Base-by-base conservation (phyloP, 2,329 filamentous ascomycete genomes). In the Canariomyces notabilis region DNA sequence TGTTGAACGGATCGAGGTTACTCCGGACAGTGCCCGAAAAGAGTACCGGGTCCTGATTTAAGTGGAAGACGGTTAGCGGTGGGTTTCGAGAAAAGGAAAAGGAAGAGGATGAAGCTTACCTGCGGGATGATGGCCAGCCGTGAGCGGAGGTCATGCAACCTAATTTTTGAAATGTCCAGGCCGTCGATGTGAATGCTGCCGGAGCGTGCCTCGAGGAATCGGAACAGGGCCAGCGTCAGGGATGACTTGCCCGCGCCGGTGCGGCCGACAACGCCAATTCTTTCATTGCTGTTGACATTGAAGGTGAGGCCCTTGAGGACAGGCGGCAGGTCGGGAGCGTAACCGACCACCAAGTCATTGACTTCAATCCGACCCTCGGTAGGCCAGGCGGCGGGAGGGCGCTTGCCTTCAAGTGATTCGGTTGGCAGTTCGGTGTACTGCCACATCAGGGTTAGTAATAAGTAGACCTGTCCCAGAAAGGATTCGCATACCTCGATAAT, bases 171-270 rank as follows among this genome's bases (percentile, higher is more conserved):
- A 42, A 89, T 86, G 58, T 90, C 85, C 11, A 88, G 56, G 0
- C 85, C 85, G 57, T 90, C 87, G 50, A 91, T 85, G 48, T 72
- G 62, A 51, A 90, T 82, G 12, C 66, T 76, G 7, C 86, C 86
- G 11, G 79, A 75, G 5, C 74, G 67, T 0, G 83, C 77, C 61
- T 89, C 84, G 11, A 90, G 68, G 69, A 90, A 89, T 16, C 86
- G 82, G 74, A 90, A 89, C 1, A 90, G 69, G 0, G 86, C 85
- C 1, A 89, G 70, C 0, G 86, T 88, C 18, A 90, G 66, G 0
- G 83, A 86, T 0, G 83, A 87, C 65, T 90, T 90, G 46, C 86
- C 86, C 0, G 85, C 85, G 3, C 86, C 86, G 0, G 87, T 90
- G 14, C 87, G 79, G 9, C 87, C 87, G 4, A 90, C 81, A 3